Conservation (phyloP, 179 eudicot genomes). For the Gypsophila paniculata region DNA sequence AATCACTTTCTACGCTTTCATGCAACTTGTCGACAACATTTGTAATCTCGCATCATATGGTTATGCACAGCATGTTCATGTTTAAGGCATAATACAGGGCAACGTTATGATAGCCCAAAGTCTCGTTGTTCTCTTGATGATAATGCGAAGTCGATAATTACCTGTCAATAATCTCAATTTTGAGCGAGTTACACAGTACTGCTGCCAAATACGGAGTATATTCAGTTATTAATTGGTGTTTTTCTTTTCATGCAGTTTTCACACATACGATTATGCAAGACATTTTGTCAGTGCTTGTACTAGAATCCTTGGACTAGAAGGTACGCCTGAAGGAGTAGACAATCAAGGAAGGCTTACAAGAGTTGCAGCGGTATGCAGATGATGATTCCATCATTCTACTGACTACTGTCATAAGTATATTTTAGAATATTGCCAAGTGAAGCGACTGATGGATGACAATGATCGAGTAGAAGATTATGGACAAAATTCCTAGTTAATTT, state of each 20-base stretch:
- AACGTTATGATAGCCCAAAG: background rate
- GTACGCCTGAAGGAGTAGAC: constrained; percentile 81
- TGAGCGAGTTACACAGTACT: background rate
- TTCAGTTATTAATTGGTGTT: constrained; percentile 7
- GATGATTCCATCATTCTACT: background rate
- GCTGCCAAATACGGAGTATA: constrained; percentile 2
- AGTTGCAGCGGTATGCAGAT: constrained; percentile 59
- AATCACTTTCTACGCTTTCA: too few species aligned
- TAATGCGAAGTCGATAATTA: background rate
- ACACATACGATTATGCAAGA: constrained; percentile 77
- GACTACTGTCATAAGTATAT: too few species aligned
- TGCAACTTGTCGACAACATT: too few species aligned
- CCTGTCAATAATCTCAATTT: too few species aligned
- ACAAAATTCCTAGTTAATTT: background rate
- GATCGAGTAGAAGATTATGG: background rate
- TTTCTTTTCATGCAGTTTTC: constrained; percentile 47
- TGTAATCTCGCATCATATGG: background rate
- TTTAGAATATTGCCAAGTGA: background rate
- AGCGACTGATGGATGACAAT: background rate
- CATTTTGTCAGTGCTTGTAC: constrained; percentile 81
- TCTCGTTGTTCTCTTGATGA: background rate
- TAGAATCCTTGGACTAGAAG: constrained; percentile 75
- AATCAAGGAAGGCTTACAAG: constrained; percentile 68
- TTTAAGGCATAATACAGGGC: background rate
- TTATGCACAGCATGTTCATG: background rate